phyloP scores from a whole-genome alignment of 495 filamentous ascomycete genomes.

The Tuber melanosporum region DNA sequence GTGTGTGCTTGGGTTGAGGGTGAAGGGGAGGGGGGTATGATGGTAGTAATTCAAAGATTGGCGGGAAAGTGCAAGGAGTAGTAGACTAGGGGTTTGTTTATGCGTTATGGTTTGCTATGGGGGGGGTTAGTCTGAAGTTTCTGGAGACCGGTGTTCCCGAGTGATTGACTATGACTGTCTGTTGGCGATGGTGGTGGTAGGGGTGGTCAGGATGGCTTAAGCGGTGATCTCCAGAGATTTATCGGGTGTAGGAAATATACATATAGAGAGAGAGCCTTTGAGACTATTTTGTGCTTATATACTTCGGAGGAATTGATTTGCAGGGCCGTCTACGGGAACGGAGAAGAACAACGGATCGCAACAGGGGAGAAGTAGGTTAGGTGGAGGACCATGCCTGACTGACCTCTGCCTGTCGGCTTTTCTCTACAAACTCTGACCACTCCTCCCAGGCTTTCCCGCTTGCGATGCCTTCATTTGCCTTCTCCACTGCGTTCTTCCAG shows the following conservation, averaged over 20 bases:
- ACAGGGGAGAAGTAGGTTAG: background rate
- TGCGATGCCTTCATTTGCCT: slow-evolving; percentile 73
- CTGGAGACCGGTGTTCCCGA: background rate
- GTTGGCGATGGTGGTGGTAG: background rate
- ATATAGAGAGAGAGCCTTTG: background rate
- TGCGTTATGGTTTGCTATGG: background rate
- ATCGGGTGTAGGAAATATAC: background rate
- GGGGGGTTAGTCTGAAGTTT: background rate
- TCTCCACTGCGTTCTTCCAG: slow-evolving; percentile 87
- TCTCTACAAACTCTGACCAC: slow-evolving; percentile 63
- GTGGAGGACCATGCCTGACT: background rate
- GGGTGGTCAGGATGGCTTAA: background rate
- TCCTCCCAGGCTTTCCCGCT: slow-evolving; percentile 73
- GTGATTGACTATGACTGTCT: background rate
- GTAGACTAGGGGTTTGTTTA: background rate
- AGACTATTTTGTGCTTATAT: background rate
- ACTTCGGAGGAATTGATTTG: background rate
- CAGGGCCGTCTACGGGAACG: background rate
- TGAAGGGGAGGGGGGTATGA: background rate
- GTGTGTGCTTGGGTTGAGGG: background rate
- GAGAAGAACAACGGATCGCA: background rate
- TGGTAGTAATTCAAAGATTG: background rate
- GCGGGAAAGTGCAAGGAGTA: background rate
- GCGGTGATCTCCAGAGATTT: background rate
- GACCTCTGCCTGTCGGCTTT: slow-evolving; percentile 36